These are phyloP conservation scores for Penicillium maclennaniae DNA, from an alignment of 495 filamentous ascomycete genomes.

Conservation along the genomic window DNA sequence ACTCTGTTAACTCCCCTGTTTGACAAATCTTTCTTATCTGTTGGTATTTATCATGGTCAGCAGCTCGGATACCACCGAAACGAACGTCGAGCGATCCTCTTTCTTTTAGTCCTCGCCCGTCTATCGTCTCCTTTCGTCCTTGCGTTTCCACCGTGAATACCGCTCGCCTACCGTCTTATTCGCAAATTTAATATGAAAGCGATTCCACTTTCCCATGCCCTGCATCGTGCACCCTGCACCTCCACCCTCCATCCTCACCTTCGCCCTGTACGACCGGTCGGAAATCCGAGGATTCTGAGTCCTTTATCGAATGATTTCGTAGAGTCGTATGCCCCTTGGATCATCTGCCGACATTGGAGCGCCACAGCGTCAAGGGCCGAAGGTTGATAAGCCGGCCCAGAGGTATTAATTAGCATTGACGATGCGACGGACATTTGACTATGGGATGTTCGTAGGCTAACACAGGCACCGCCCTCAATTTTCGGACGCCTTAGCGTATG, in stretches of 20 bases:
- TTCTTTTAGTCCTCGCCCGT: slow-evolving; percentile 26
- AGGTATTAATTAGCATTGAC: neutral
- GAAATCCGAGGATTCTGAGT: slow-evolving; percentile 8
- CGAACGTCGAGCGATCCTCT: slow-evolving; percentile 40
- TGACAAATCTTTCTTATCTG: slow-evolving; percentile 9
- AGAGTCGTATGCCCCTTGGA: slow-evolving; percentile 6
- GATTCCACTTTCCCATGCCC: slow-evolving; percentile 18
- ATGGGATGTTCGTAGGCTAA: neutral
- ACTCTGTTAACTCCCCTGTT: slow-evolving; percentile 4
- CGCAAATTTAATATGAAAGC: slow-evolving; percentile 36
- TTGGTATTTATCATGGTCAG: slow-evolving; percentile 39
- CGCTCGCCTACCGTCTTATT: slow-evolving; percentile 35
- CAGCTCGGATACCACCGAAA: slow-evolving; percentile 42
- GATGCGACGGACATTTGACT: neutral
- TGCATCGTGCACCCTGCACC: neutral
- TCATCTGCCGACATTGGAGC: neutral
- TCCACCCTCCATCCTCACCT: slow-evolving; percentile 12
- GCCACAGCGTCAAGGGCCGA: neutral
- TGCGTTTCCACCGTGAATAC: slow-evolving; percentile 31
- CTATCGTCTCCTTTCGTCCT: slow-evolving; percentile 35
- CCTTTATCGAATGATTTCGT: slow-evolving; percentile 9
- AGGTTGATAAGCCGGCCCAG: neutral
- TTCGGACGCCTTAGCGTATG: neutral
- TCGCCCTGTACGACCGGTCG: slow-evolving; percentile 31
- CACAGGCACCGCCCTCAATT: neutral